These are phyloP conservation scores for Neurospora intermedia DNA, from an alignment of 495 filamentous ascomycete species.

Conservation along the genomic window DNA sequence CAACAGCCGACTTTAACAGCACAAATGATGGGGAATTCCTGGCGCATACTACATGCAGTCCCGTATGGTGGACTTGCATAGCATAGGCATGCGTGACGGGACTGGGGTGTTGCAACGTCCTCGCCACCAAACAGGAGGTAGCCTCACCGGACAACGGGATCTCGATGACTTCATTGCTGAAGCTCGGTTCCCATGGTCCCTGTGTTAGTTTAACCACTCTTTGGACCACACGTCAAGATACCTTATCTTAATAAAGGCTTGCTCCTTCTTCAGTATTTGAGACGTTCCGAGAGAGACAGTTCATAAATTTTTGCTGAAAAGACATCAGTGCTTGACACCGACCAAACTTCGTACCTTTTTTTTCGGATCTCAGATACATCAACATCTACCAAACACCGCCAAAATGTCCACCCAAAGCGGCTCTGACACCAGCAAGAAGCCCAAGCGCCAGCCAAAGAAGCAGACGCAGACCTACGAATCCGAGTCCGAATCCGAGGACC, in stretches of 20 bases:
- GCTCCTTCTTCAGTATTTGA: conserved; percentile 1
- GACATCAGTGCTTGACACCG: neutral
- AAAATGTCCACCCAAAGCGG: conserved; percentile 28
- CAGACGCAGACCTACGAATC: conserved; percentile 26
- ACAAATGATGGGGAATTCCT: neutral
- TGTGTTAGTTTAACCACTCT: conserved; percentile 9
- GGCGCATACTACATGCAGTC: neutral
- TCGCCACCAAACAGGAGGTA: neutral
- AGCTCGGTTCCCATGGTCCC: conserved; percentile 6
- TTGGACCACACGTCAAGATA: neutral
- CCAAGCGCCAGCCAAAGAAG: conserved; percentile 21
- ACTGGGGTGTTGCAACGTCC: neutral
- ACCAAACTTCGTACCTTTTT: neutral
- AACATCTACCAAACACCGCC: neutral
- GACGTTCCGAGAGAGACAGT: neutral
- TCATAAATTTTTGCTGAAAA: neutral
- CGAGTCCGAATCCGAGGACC: conserved; percentile 30
- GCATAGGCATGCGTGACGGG: neutral
- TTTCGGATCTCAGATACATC: neutral
- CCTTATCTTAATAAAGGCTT: conserved; percentile 8
- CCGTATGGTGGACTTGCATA: neutral
- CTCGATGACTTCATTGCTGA: conserved; percentile 17
- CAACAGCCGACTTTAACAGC: neutral
- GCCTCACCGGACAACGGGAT: neutral
- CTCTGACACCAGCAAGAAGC: conserved; percentile 20